phyloP scores from a whole-genome alignment of 148 eudicot genomes.

The Camellia granthamiana region DNA sequence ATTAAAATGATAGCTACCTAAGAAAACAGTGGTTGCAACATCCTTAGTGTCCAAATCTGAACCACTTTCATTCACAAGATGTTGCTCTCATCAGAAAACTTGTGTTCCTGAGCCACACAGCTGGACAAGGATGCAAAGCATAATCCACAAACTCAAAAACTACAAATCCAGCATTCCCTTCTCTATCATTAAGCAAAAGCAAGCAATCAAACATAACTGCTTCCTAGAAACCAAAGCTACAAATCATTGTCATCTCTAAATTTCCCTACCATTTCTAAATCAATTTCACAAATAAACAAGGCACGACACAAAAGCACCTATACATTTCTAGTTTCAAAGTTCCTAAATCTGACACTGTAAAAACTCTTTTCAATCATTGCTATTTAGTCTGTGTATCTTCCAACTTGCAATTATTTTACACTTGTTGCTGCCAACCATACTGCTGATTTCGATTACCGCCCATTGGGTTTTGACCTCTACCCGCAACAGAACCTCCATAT shows the following conservation, averaged over 20 bases:
- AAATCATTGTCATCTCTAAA: background rate
- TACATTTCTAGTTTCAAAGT: background rate
- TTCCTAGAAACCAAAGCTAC: background rate
- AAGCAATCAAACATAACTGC: too few species aligned
- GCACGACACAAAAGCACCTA: background rate
- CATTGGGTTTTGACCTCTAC: slow-evolving; percentile 39
- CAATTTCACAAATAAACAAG: background rate
- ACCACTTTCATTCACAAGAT: too few species aligned
- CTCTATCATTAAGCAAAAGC: too few species aligned
- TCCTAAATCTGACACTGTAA: background rate
- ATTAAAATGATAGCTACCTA: too few species aligned
- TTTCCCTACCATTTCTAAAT: background rate
- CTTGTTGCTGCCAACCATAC: slow-evolving; percentile 61
- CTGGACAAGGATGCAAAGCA: too few species aligned
- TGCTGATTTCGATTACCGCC: slow-evolving; percentile 53
- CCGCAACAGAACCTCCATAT: slow-evolving; percentile 36
- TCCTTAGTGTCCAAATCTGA: too few species aligned
- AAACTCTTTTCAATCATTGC: background rate
- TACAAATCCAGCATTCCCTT: too few species aligned
- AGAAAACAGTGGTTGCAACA: too few species aligned
- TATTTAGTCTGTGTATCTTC: background rate
- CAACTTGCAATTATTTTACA: background rate
- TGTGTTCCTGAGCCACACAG: background rate
- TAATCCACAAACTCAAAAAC: too few species aligned
- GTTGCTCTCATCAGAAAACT: too few species aligned